phyloP scores from a whole-genome alignment of 345 rosid genomes.

The Toxicodendron radicans region DNA sequence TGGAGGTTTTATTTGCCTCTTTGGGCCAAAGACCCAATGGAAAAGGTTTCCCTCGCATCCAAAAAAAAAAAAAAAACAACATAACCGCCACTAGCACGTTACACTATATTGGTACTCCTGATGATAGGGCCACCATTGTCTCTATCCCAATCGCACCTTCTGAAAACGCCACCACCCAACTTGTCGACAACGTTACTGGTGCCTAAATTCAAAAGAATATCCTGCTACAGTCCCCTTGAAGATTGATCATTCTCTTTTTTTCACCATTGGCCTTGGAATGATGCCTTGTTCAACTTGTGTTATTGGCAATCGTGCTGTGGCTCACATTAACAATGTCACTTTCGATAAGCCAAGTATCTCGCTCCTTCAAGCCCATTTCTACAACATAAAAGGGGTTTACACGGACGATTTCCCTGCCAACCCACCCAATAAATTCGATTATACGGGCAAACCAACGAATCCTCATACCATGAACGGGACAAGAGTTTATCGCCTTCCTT shows the following conservation, averaged over 20 bases:
- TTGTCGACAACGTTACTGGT: constrained; percentile 46
- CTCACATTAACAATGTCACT: constrained; percentile 70
- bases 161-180: constrained; percentile 49
- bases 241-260: constrained; percentile 60
- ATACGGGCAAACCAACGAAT: constrained; percentile 62
- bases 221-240: constrained; percentile 67
- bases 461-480: constrained; percentile 67
- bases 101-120: constrained; percentile 53
- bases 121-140: constrained; percentile 34
- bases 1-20: too few species aligned
- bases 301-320: constrained; percentile 61
- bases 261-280: constrained; percentile 71
- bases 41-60: too few species aligned
- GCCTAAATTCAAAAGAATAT: constrained; percentile 62
- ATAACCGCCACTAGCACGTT: constrained; percentile 68
- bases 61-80: too few species aligned
- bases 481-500: constrained; percentile 55
- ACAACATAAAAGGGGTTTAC: constrained; percentile 65
- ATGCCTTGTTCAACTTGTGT: constrained; percentile 70
- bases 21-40: too few species aligned
- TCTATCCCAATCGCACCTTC: constrained; percentile 40
- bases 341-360: constrained; percentile 66
- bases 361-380: constrained; percentile 78
- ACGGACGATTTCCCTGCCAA: constrained; percentile 74
- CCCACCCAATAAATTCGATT: constrained; percentile 51